Base-by-base conservation (phyloP, 1,284 basidiomycete species). In the Uromyces viciae-fabae region DNA sequence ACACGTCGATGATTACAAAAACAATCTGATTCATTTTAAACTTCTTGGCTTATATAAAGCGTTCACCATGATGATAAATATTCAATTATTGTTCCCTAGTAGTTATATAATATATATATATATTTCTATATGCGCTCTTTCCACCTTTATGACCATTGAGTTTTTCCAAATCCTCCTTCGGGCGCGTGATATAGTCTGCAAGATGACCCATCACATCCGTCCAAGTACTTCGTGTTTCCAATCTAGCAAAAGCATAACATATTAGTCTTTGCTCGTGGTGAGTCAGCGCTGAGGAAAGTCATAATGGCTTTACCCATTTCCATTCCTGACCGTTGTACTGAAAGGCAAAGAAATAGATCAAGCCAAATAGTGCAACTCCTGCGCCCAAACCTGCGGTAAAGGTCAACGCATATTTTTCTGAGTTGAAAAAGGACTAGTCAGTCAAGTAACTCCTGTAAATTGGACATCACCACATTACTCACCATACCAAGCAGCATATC, bases 401-500 rank as follows among this genome's bases (percentile, higher is more conserved):
- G 3, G 66, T 72, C 28, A 79, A 52, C 3, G 77, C 77, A 38
- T 79, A 79, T 79, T 79, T 79, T 40, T 79, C 77, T 79, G 56
- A 1, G 11, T 33, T 25, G 46, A 40, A 14, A 33, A 54, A 7
- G 33, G 25, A n/a, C 64, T 38, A 19, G 33, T 52, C 9, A 64
- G 31, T n/a, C 17, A 33, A 17, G 28, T 64, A 15, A 28, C 43
- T n/a, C 1, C 43, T 28, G 25, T 25, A 31, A 14, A 54, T 66
- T 46, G 9, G 25, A n/a, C n/a, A n/a, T 17, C 3, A 5, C 9
- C 15, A 38, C 19, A 3, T 38, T 1, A 73, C 77, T 36, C 66
- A 80, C 77, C 77, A 80, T 72, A 80, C 77, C 77, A 80, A 46
- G 68, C 77, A 7, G 77, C 36, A 40, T 80, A 72, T 49, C 68